A percentile compares a stretch with the other conserved stretches of the same genome.
These are phyloP conservation scores for Talinum fruticosum DNA, from an alignment of 148 eudicot genomes.

Conservation along the genomic window DNA sequence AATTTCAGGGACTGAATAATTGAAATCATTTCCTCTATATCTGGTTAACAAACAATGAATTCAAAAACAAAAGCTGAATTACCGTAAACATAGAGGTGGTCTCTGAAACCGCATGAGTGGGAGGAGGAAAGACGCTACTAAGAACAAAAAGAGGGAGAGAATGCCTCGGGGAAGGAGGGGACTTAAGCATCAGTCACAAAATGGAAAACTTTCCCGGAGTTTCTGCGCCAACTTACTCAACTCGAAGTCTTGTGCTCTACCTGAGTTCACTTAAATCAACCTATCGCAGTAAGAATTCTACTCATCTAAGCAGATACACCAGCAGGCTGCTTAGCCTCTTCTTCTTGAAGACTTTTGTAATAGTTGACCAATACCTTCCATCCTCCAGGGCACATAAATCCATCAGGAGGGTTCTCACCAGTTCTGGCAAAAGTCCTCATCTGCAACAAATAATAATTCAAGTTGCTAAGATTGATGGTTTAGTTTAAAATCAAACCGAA, in stretches of 20 bases:
- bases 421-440: constrained; percentile 71
- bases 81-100: not conserved
- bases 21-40: not conserved
- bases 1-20: not conserved
- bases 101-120: not conserved
- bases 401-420: constrained; percentile 85
- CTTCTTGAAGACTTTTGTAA: constrained; percentile 61
- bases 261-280: not conserved
- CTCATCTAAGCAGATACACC: constrained; percentile 29
- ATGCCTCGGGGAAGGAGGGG: not conserved
- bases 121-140: not conserved
- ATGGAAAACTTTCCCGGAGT: not conserved
- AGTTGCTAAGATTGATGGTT: not conserved
- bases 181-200: not conserved
- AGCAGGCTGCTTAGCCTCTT: constrained; percentile 44
- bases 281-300: not conserved
- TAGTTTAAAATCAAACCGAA: not conserved
- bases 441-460: constrained; percentile 30
- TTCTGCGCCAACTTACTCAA: constrained; percentile 11
- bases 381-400: constrained; percentile 89
- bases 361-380: constrained; percentile 76
- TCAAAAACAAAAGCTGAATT: not conserved
- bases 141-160: not conserved
- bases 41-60: not conserved
- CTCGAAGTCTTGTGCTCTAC: not conserved